These are phyloP conservation scores for Tylopilus intermedius DNA, from an alignment of 768 basidiomycete genomes.

Conservation along the genomic window DNA sequence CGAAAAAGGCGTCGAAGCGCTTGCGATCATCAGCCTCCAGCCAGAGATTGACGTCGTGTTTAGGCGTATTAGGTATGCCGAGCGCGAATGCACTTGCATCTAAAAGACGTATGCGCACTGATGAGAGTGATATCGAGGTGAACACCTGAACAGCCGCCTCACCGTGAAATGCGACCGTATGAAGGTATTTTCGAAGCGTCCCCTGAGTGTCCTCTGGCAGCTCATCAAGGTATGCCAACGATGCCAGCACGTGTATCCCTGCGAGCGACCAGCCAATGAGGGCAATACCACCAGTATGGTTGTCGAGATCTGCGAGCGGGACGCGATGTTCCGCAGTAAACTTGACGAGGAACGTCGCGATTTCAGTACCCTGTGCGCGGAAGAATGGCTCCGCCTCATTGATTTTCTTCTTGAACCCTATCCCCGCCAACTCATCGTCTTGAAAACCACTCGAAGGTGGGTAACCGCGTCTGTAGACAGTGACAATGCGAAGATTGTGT, in stretches of 20 bases:
- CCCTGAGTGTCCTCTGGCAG: conserved; percentile 1
- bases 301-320: conserved; percentile 6
- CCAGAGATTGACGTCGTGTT: background rate
- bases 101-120: background rate
- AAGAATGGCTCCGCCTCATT: conserved; percentile 14
- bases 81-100: conserved; percentile 3
- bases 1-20: conserved; percentile 15
- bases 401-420: conserved; percentile 15
- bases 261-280: conserved; percentile 22
- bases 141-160: background rate
- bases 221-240: conserved; percentile 16
- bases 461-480: conserved; percentile 27
- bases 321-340: conserved; percentile 17
- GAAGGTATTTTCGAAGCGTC: conserved; percentile 15
- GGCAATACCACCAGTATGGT: conserved; percentile 11
- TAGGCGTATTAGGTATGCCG: conserved; percentile 4
- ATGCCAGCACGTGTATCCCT: conserved; percentile 7
- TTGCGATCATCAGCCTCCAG: conserved; percentile 2
- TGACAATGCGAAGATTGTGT: conserved; percentile 21
- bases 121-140: background rate
- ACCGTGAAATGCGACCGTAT: conserved; percentile 20
- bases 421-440: conserved; percentile 5
- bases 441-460: conserved; percentile 22
- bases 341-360: conserved; percentile 14
- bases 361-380: conserved; percentile 15